Base-by-base conservation (phyloP, 2,329 filamentous ascomycete genomes). In the Nothopassalora personata region DNA sequence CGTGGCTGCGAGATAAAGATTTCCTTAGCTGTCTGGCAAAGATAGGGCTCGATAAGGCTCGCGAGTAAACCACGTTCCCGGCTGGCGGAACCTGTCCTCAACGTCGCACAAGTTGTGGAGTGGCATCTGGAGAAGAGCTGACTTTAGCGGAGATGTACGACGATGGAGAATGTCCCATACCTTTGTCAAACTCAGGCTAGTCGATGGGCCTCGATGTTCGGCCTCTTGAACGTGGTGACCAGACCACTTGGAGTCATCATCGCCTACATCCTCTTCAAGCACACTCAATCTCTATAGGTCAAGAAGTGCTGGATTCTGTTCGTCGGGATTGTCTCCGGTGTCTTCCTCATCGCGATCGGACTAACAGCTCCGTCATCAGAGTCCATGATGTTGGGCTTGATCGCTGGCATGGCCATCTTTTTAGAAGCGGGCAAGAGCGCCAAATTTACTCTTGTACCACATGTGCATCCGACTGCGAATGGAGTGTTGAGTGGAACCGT, bases 381-480 rank as follows among this genome's bases (percentile, higher is more conserved):
- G 53, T 74, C 80, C 6, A 85, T 83, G 5, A 87, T 94, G 81
- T 85, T 93, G 56, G 90, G 89, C 0, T 83, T 96, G 3, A 77
- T 94, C 9, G 87, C 86, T 1, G 81, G 90, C 10, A 81, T 91
- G 77, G 89, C 89, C 0, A 80, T 96, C 70, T 96, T 95, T 76
- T 75, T 91, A 46, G 90, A 95, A 72, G 90, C 88, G 1, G 86
- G 86, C 47, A 96, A 96, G 71, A 91, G 91, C 0, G 87, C 89
- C 43, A 93, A 90, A 76, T 96, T 94, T 73, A 84, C 89, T 0
- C 81, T 96, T 8, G 87, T 96, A 19, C 91, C 91, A 4, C 91
- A 96, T 71, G 87, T 96, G 1, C 88, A 91, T 73, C 90, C 90
- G 0, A 82, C 81, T 61, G 89, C 90, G 61, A 96, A 96, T 73